Percentiles rank a stretch among this genome's conserved stretches.
These are phyloP conservation scores for Theileria luwenshuni DNA, from an alignment of 169 alveolate genomes.

Conservation along the genomic window DNA sequence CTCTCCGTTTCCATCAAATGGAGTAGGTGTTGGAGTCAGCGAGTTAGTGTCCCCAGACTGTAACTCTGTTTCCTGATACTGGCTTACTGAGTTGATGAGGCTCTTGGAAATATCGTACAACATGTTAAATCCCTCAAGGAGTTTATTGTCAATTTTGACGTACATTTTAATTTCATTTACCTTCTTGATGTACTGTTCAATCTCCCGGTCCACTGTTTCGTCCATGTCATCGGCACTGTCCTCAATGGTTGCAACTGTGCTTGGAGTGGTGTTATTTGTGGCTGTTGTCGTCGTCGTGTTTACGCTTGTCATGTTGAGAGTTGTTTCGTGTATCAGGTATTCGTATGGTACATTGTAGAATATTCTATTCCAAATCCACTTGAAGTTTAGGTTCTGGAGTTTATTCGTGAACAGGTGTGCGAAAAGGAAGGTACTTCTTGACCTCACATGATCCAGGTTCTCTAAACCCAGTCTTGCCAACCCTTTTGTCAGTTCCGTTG, in stretches of 20 bases:
- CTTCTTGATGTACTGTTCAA: slow-evolving; percentile 11
- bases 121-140: slow-evolving; percentile 17
- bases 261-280: neutral
- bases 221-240: neutral
- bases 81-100: neutral
- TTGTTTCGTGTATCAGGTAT: slow-evolving; percentile 15
- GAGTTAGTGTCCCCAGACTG: neutral
- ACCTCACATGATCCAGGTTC: slow-evolving; percentile 46
- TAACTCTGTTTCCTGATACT: neutral
- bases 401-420: slow-evolving; percentile 33
- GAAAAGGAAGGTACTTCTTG: slow-evolving; percentile 51
- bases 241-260: neutral
- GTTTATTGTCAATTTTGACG: slow-evolving; percentile 9
- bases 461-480: slow-evolving; percentile 39
- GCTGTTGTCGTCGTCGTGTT: neutral
- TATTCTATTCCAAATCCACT: slow-evolving; percentile 55
- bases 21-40: neutral
- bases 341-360: slow-evolving; percentile 45
- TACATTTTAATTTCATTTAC: slow-evolving; percentile 4
- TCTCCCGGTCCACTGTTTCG: slow-evolving; percentile 5
- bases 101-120: slow-evolving; percentile 6
- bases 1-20: neutral
- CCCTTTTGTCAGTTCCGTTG: slow-evolving; percentile 22
- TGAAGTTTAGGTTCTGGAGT: slow-evolving; percentile 23
- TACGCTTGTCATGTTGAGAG: neutral